A percentile compares a stretch with the other conserved stretches of the same genome.
Evolutionary conservation across 2,329 filamentous ascomycete genomes (phyloP).

Genomic region (Hymenoscyphus infarciens): DNA sequence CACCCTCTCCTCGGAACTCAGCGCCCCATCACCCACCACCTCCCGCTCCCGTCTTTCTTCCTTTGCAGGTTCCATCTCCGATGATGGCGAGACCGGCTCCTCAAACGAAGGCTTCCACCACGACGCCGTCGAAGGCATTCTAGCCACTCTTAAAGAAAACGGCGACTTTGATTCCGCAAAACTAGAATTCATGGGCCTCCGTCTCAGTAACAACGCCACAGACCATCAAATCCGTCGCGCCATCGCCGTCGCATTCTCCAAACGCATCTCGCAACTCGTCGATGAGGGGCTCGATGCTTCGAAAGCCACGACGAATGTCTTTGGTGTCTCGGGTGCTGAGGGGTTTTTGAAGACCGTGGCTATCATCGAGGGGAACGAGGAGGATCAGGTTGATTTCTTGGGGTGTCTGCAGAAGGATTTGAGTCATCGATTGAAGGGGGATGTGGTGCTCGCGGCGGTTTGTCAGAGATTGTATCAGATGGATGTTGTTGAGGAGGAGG

Average conservation of each 20-base stretch:
- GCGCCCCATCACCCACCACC: conserved; percentile 36
- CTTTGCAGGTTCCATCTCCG: conserved; percentile 70
- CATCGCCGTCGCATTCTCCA: conserved; percentile 80
- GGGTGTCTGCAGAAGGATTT: conserved; percentile 79
- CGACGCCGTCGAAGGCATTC: conserved; percentile 81
- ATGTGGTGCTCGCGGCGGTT: conserved; percentile 68
- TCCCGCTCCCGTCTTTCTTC: conserved; percentile 61
- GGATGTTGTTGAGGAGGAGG: conserved; percentile 86
- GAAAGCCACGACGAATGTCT: conserved; percentile 61
- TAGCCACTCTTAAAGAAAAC: conserved; percentile 75
- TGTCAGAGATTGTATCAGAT: conserved; percentile 81
- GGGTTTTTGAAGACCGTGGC: conserved; percentile 58
- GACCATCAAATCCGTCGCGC: conserved; percentile 85
- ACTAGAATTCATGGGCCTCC: conserved; percentile 89
- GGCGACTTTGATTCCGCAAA: conserved; percentile 76
- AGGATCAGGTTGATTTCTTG: conserved; percentile 86
- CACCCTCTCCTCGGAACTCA: conserved; percentile 55
- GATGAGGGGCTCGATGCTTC: conserved; percentile 54
- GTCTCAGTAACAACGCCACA: conserved; percentile 85
- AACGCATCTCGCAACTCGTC: conserved; percentile 70
- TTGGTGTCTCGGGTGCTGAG: conserved; percentile 51
- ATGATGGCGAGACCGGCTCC: conserved; percentile 49
- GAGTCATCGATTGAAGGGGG: conserved; percentile 58
- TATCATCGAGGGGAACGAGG: conserved; percentile 58
- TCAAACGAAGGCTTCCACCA: conserved; percentile 68